Evolutionary conservation across 2,329 filamentous ascomycete genomes (phyloP), one percentile per base, ranked within the genome.

Genomic region (Ilyonectria robusta): DNA sequence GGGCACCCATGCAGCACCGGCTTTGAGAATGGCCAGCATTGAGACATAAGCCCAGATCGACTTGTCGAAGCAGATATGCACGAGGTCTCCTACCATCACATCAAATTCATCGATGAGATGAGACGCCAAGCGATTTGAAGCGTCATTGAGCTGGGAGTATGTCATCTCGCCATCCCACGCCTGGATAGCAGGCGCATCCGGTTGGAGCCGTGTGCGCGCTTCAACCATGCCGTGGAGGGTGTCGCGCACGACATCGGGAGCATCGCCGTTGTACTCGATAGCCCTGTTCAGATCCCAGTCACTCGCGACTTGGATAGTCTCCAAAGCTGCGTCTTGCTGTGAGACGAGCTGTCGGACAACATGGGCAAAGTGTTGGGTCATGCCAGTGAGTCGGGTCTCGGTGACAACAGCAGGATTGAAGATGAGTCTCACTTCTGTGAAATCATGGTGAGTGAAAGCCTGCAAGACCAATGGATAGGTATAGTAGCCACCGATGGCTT

Each of bases 11-110:
- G 74, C 72, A 1, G 50, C 77, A 2, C 79, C 80, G 23, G 79
- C 74, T 48, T 80, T 81, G 29, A 81, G 65, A 1, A 81, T 74
- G 6, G 71, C 79, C 15, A 82, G 59, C 53, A 80, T 77, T 0
- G 77, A 75, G 4, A 81, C 73, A 0, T 57, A 13, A 1, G 55
- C 47, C 68, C 68, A 70, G 4, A 54, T 54, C 1, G 67, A 71
- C 46, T 69, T 71, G 6, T 69, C 67, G 19, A 67, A 71, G 8
- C 55, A 67, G 17, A 66, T 33, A 13, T 48, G 60, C 29, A 69
- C 67, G 4, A 65, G 37, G 13, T 59, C 58, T 23, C 66, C 56
- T 2, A 35, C 23, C 2, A 19, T 29, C 4, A 71, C 55, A 9
- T 44, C 55, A 6, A 48, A 11, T 17, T 42, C 23, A 2, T 65